Base-by-base conservation (phyloP, 306 rosid genomes). In the Trifolium fragiferum region DNA sequence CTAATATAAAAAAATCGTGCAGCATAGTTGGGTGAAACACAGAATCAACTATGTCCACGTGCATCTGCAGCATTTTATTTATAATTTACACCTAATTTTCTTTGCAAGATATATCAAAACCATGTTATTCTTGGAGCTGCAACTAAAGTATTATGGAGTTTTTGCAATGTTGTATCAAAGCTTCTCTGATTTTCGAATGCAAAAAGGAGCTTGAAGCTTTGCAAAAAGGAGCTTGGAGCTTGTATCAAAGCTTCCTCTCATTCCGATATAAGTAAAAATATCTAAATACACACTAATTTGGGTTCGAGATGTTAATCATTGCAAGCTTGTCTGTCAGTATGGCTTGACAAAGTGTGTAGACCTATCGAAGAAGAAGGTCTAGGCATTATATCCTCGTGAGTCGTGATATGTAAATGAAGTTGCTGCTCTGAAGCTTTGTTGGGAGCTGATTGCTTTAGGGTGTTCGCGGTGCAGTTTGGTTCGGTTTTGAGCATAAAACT, bases 1-100 rank as follows among this genome's bases (percentile, higher is more conserved):
- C 15, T 19, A 23, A 61, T 50, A 50, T 3, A 53, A 53, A 66
- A 53, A 53, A 66, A 41, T 64, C 46, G 71, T 19, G 19, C 59
- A 49, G 15, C 72, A 66, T 72, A 35, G 6, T 10, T 54, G n/a
- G 61, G 21, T 54, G 32, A 20, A 54, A 54, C 21, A 1, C 32
- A 54, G 61, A 54, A 21, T 20, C 30, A 54, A 54, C 8, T 54
- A 20, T 54, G 15, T 54, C 15, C 14, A 10, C 46, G 12, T 4
- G 5, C 13, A 41, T 55, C 0, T 55, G 8, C 62, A 4, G 13
- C 33, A 10, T 21, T 20, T 11, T 10, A 41, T 41, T 41, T 41
- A 41, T 41, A 15, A 41, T 11, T 41, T 41, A 41, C 47, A 41
- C 14, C 47, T 11, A 4, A 41, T 13, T 41, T 41, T 41, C 47